Base-by-base conservation (phyloP, 23 red algal species). In the Pyropia haitanensis region DNA sequence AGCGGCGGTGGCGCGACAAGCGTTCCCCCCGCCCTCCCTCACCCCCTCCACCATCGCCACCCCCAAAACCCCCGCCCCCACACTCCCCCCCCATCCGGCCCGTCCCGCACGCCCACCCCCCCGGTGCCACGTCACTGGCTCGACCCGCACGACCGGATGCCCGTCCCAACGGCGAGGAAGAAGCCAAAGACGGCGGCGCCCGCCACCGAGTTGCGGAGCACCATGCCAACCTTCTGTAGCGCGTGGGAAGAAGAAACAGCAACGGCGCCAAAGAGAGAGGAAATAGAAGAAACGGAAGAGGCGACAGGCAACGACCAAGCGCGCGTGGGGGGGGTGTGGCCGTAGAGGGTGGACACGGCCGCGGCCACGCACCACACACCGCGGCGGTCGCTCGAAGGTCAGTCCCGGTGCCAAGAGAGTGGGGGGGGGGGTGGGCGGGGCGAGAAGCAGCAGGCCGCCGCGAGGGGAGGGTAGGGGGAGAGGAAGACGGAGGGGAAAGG, bases 91-190 rank as follows among this genome's bases (percentile, higher is more conserved):
- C 39, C 39, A 13, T 12, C 39, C 39, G 7, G 10, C 39, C 39
- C 39, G 39, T 1, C 4, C 39, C 0, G 39, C 10, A 46, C 39
- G 39, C 8, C 39, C 4, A 46, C 4, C 39, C 39, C 10, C 4
- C 10, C 8, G 39, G 10, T 3, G 39, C 4, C 39, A 46, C 39
- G 5, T 64, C 81, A 50, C 29, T 87, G 70, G n/a, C 81, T 57
- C 30, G 71, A 65, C 52, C 68, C 83, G 53, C 94, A 90, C 46
- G 86, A 83, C 29, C 94, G 65, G 10, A 98, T 91, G 16, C 73
- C 85, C 19, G 86, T 98, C 29, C 94, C 94, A 23, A 98, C 88
- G 5, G 94, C 94, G 32, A 98, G 68, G 65, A 98, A 98, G 67
- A 98, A 91, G 15, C 94, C 94, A 65, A 98, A 98, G 15, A 84